phyloP scores from a whole-genome alignment of 169 alveolate species.

The Plasmodium relictum region DNA sequence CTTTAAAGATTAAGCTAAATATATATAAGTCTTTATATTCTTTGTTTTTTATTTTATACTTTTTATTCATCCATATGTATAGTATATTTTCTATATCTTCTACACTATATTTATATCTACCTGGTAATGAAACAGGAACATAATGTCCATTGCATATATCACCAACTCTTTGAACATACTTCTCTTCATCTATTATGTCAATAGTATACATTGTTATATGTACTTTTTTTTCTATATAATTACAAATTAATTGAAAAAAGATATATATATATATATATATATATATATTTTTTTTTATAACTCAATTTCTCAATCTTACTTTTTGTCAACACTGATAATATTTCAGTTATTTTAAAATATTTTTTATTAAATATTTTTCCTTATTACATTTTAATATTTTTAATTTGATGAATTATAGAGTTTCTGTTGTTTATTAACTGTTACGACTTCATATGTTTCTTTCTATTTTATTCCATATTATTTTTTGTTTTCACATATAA shows the following conservation, averaged over 20 bases:
- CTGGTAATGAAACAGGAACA: slow-evolving; percentile 59
- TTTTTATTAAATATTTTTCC: too few relatives aligned
- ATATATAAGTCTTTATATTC: slow-evolving; percentile 9
- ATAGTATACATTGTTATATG: slow-evolving; percentile 57
- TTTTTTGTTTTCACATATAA: too few relatives aligned
- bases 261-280: background rate
- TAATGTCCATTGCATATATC: slow-evolving; percentile 53
- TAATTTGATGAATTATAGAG: too few relatives aligned
- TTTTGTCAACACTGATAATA: too few relatives aligned
- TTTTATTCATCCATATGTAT: slow-evolving; percentile 48
- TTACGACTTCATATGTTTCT: too few relatives aligned
- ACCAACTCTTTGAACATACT: slow-evolving; percentile 53
- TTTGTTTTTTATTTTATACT: slow-evolving; percentile 21
- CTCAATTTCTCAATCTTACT: too few relatives aligned
- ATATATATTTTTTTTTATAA: background rate
- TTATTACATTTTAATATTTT: too few relatives aligned
- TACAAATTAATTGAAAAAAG: background rate
- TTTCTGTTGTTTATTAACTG: too few relatives aligned
- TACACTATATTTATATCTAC: slow-evolving; percentile 45
- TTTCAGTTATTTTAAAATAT: too few relatives aligned
- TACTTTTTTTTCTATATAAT: background rate
- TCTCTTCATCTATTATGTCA: slow-evolving; percentile 24
- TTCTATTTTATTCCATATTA: too few relatives aligned
- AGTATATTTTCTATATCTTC: slow-evolving; percentile 63
- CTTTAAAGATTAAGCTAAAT: slow-evolving; percentile 38